Base-by-base conservation (phyloP, 2,329 filamentous ascomycete genomes). In the Blumeria graminis region DNA sequence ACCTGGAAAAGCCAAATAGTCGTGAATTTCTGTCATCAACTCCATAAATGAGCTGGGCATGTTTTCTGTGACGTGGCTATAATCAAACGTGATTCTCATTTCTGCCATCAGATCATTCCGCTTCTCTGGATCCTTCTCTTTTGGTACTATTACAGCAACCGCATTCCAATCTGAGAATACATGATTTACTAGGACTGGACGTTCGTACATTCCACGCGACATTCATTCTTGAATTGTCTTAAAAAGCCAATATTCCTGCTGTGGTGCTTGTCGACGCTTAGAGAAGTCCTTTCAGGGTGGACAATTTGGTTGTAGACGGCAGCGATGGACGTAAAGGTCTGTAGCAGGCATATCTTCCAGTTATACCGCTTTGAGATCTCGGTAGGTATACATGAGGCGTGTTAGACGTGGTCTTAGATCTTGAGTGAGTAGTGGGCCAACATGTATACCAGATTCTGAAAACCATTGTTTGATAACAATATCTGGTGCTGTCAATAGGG, bases 1-100 rank as follows among this genome's bases (percentile, higher is more conserved):
- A 3, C 18, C 22, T 34, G 18, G 46, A 33, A 32, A 28, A 3
- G 1, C 8, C 38, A 58, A 41, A 32, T 55, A 56, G 8, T 58
- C 38, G 33, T 58, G 55, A 14, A 36, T 16, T 22, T 55, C 32
- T 1, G 18, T 11, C 7, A 51, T 46, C 11, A 56, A 18, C 46
- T 5, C 22, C 33, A 53, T 6, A 33, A 41, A 55, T 35, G 11
- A 48, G 5, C 33, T 48, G 14, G 48, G 55, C 18, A 56, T 48
- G 10, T 56, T 10, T 35, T 58, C 55, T 16, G 14, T 22, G 28
- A 56, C 36, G 14, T 56, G 50, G 28, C 35, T 18, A 56, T 58
- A 58, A 43, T 50, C 32, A 3, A 50, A 50, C 6, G 18, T 50
- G 16, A 50, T 50, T 10, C 45, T 28, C 9, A 16, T 18, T 50